A percentile compares a stretch with the other conserved stretches of the same genome.
phyloP scores from a whole-genome alignment of 129 eudicot genomes.

The Smallanthus sonchifolius region DNA sequence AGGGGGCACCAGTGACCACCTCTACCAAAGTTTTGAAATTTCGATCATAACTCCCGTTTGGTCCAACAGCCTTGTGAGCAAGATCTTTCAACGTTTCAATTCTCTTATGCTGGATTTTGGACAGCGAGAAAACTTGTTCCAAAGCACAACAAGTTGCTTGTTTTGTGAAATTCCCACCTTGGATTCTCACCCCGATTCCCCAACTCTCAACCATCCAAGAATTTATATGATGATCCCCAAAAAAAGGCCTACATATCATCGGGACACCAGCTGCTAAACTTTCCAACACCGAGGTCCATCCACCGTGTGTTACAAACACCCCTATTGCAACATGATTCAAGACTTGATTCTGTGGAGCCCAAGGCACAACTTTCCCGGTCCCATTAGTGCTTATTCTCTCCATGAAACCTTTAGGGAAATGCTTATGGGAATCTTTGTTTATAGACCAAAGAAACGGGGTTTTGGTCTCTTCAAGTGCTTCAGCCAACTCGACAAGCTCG shows the following conservation, averaged over 20 bases:
- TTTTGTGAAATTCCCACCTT: constrained; percentile 45
- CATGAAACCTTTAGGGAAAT: constrained; percentile 43
- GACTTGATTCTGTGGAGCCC: constrained; percentile 70
- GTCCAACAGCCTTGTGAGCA: constrained; percentile 37
- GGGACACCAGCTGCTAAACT: constrained; percentile 54
- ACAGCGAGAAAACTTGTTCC: constrained; percentile 19
- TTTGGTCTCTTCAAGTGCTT: constrained; percentile 43
- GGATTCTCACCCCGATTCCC: constrained; percentile 48
- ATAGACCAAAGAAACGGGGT: constrained; percentile 64
- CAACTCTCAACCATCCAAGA: constrained; percentile 48
- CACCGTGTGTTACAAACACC: constrained; percentile 55
- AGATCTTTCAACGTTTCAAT: constrained; percentile 26
- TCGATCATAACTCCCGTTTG: constrained; percentile 43
- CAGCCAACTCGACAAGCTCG: constrained; percentile 52
- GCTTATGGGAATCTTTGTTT: constrained; percentile 20
- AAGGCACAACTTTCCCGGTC: constrained; percentile 50
- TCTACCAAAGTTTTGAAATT: constrained; percentile 36
- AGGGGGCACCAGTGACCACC: constrained; percentile 1
- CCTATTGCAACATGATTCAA: constrained; percentile 44
- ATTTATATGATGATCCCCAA: constrained; percentile 59
- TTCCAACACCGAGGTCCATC: constrained; percentile 72
- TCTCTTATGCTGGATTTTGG: constrained; percentile 32
- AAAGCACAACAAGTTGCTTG: constrained; percentile 34
- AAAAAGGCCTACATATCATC: constrained; percentile 54
- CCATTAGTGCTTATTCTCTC: constrained; percentile 21